Evolutionary conservation across 2,329 filamentous ascomycete genomes (phyloP).

Genomic region (Aspergillus aculeatus): DNA sequence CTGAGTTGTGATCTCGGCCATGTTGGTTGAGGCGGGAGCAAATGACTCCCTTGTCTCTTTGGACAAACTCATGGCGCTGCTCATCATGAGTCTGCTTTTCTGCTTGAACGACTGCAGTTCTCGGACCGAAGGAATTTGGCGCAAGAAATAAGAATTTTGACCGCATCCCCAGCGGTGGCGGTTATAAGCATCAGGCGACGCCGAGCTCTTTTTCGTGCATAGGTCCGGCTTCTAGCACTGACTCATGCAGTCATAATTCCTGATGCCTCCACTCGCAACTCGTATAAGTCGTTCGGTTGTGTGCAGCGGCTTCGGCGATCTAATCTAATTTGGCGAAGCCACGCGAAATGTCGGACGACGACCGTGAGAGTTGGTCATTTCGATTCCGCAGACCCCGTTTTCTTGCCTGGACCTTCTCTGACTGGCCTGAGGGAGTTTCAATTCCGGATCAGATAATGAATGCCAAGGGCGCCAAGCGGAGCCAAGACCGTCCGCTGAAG

Average conservation of each 20-base stretch:
- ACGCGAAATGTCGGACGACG: not conserved
- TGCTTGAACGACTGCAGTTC: not conserved
- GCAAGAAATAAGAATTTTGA: not conserved
- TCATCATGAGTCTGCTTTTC: not conserved
- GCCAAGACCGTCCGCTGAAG: not conserved
- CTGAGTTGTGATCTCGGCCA: not conserved
- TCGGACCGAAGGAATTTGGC: not conserved
- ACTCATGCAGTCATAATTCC: not conserved
- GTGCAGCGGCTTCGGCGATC: not conserved
- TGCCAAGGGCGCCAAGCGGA: conserved; percentile 11
- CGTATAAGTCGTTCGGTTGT: not conserved
- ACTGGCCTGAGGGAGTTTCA: not conserved
- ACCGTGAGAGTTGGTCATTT: not conserved
- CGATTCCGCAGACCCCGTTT: not conserved
- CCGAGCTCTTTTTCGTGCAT: not conserved
- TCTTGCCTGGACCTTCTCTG: not conserved
- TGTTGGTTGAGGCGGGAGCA: not conserved
- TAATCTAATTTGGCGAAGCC: conserved; percentile 10
- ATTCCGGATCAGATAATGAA: conserved; percentile 14
- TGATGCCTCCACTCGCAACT: not conserved
- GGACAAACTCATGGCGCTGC: not conserved
- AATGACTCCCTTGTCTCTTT: not conserved
- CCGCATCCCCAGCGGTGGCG: not conserved
- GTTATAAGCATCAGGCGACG: not conserved
- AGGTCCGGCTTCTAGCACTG: not conserved